phyloP scores from a whole-genome alignment of 2,329 filamentous ascomycete genomes.

The Colletotrichum sp. region DNA sequence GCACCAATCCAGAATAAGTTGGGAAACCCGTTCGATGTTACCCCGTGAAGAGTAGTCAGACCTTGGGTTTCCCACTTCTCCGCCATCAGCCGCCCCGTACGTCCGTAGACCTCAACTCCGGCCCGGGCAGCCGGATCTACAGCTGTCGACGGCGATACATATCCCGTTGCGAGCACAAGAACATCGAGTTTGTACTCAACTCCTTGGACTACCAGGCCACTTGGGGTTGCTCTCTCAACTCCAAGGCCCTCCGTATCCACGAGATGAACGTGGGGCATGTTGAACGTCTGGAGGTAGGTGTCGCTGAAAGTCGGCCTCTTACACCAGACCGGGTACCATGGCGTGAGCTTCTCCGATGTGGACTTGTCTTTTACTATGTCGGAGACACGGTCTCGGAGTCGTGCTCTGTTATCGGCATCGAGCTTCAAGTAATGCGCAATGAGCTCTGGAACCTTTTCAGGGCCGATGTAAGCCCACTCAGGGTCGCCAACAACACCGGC shows the following conservation, averaged over 20 bases:
- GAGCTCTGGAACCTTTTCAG: conserved; percentile 31
- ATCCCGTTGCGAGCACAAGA: conserved; percentile 43
- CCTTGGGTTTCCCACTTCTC: not conserved
- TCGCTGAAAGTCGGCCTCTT: conserved; percentile 69
- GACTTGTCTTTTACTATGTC: conserved; percentile 54
- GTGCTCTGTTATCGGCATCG: conserved; percentile 47
- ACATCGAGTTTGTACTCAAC: conserved; percentile 52
- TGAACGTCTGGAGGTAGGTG: conserved; percentile 64
- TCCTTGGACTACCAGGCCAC: conserved; percentile 51
- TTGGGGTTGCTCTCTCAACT: conserved; percentile 47
- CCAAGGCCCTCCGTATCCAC: conserved; percentile 65
- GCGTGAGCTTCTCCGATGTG: conserved; percentile 57
- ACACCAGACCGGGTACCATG: conserved; percentile 67
- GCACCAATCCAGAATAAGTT: not conserved
- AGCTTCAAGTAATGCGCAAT: conserved; percentile 38
- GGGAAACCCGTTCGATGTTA: not conserved
- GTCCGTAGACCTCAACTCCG: not conserved
- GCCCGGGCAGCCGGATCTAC: not conserved
- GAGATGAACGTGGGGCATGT: conserved; percentile 61
- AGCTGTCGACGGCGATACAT: conserved; percentile 23
- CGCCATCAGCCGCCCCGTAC: not conserved
- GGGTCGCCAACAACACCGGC: conserved; percentile 37
- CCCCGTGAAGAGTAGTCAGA: not conserved
- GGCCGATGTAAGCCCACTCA: conserved; percentile 15
- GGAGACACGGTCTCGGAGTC: conserved; percentile 51